Evolutionary conservation across 257 asterid species (phyloP).

Genomic region (Solanum piurae): DNA sequence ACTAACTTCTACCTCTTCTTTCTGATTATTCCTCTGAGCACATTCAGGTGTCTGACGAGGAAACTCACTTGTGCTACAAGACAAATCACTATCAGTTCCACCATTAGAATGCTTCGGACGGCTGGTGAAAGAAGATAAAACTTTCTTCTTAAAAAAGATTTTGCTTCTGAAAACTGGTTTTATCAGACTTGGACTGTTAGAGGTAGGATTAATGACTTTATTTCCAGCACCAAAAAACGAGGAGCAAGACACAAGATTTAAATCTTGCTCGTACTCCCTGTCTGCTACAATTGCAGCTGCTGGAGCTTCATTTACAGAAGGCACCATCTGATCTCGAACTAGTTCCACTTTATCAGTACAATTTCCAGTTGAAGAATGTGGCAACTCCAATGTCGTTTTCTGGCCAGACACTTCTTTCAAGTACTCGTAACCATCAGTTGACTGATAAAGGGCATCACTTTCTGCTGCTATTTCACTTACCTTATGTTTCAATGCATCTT

Average conservation of each 20-base stretch:
- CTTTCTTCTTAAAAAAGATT: slow-evolving; percentile 38
- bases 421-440: slow-evolving; percentile 1
- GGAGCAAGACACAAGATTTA: not conserved
- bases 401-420: slow-evolving; percentile 9
- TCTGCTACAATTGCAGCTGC: not conserved
- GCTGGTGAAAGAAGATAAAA: slow-evolving; percentile 7
- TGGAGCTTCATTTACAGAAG: not conserved
- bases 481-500: not conserved
- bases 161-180: slow-evolving; percentile 27
- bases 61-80: not conserved
- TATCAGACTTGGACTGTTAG: slow-evolving; percentile 14
- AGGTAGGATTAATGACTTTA: slow-evolving; percentile 15
- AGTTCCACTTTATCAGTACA: not conserved
- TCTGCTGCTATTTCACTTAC: not conserved
- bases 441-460: not conserved
- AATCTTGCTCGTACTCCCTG: not conserved
- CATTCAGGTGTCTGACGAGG: slow-evolving; percentile 13
- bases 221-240: not conserved
- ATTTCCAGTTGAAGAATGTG: slow-evolving; percentile 6
- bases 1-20: slow-evolving; percentile 17
- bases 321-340: not conserved
- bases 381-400: slow-evolving; percentile 5
- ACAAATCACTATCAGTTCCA: not conserved
- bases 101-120: slow-evolving; percentile 10
- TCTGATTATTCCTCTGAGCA: slow-evolving; percentile 4